Evolutionary conservation across 2,329 filamentous ascomycete genomes (phyloP).

Genomic region (Tothia fuscella): DNA sequence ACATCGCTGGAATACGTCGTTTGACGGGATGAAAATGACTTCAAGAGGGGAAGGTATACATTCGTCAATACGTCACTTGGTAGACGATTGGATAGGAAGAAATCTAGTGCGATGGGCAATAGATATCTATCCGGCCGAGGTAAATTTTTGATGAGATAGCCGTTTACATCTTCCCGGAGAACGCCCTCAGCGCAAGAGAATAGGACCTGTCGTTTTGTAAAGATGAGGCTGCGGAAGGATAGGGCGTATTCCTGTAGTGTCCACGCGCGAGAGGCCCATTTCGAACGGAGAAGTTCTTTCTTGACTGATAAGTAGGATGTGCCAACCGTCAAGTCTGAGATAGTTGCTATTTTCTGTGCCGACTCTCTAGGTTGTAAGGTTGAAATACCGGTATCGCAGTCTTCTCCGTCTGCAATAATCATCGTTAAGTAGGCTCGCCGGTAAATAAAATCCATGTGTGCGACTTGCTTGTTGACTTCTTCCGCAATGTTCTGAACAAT

Average conservation of each 20-base stretch:
- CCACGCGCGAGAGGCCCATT: conserved; percentile 7
- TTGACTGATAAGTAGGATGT: neutral
- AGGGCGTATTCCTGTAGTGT: conserved; percentile 9
- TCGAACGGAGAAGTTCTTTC: conserved; percentile 5
- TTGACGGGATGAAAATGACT: neutral
- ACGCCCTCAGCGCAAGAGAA: conserved; percentile 6
- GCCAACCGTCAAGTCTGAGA: neutral
- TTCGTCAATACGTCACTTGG: neutral
- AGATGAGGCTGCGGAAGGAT: conserved; percentile 7
- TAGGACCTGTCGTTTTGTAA: conserved; percentile 1
- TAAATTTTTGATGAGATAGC: neutral
- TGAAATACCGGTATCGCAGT: neutral
- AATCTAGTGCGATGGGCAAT: conserved; percentile 5
- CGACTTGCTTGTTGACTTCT: conserved; percentile 1
- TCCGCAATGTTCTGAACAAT: conserved; percentile 10
- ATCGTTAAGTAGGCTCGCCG: conserved; percentile 9
- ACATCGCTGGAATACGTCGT: conserved; percentile 1
- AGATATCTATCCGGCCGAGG: neutral
- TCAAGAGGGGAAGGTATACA: neutral
- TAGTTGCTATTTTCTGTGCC: neutral
- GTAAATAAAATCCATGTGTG: conserved; percentile 11
- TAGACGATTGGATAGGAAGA: neutral
- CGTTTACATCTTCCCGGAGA: conserved; percentile 2
- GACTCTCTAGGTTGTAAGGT: neutral
- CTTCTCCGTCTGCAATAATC: conserved; percentile 3